Evolutionary conservation across 2,329 filamentous ascomycete genomes (phyloP).

Genomic region (Aplosporella prunicola): DNA sequence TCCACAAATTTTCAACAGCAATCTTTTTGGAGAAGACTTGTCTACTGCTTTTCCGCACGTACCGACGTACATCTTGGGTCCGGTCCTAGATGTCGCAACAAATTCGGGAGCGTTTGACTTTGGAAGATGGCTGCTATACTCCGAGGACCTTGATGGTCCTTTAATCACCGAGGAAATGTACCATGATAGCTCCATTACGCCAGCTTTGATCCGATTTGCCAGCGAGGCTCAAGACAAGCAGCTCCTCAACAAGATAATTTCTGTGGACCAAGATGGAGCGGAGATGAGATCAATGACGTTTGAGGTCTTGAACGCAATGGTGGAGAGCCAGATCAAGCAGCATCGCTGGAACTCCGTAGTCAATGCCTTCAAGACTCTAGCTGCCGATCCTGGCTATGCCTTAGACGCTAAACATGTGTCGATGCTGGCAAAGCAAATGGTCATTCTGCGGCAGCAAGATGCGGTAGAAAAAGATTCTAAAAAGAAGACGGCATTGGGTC

Average conservation of each 20-base stretch:
- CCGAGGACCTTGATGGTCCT: constrained; percentile 45
- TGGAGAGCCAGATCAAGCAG: constrained; percentile 35
- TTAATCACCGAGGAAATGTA: constrained; percentile 39
- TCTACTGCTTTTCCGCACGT: constrained; percentile 37
- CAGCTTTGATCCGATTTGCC: constrained; percentile 47
- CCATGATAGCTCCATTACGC: constrained; percentile 37
- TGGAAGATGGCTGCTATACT: constrained; percentile 45
- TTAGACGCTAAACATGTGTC: neutral
- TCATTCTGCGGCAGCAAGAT: constrained; percentile 1
- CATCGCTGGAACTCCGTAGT: constrained; percentile 32
- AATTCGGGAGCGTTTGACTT: constrained; percentile 39
- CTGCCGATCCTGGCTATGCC: neutral
- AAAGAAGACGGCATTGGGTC: neutral
- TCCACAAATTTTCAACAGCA: constrained; percentile 21
- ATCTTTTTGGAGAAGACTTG: constrained; percentile 30
- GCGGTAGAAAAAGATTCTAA: neutral
- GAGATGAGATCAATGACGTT: constrained; percentile 5
- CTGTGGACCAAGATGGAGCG: constrained; percentile 11
- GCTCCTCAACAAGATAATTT: constrained; percentile 22
- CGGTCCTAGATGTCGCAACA: constrained; percentile 42
- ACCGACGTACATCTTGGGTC: constrained; percentile 39
- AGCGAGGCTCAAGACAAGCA: constrained; percentile 37
- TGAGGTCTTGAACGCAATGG: constrained; percentile 27
- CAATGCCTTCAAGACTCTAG: constrained; percentile 23
- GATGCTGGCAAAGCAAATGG: constrained; percentile 6